phyloP scores from a whole-genome alignment of 108 stramenopile species.

The Chaetoceros tenuissimus region DNA sequence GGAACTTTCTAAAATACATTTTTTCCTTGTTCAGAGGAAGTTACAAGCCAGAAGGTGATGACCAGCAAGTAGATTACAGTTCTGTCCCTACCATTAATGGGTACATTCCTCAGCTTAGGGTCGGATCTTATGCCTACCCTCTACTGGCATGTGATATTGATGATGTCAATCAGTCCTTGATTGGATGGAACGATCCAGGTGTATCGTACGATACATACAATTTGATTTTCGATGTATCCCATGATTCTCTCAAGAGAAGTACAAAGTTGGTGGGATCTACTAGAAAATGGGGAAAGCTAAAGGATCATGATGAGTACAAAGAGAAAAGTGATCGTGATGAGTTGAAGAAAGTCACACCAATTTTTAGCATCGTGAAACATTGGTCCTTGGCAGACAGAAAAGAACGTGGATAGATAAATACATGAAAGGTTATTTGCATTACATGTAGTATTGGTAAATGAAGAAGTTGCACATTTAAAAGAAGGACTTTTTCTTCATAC shows the following conservation, averaged over 20 bases:
- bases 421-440: too few species aligned
- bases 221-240: constrained; percentile 63
- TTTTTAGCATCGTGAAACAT: constrained; percentile 55
- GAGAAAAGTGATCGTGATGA: not conserved
- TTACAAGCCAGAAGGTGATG: constrained; percentile 13
- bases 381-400: constrained; percentile 5
- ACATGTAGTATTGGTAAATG: too few species aligned
- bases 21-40: not conserved
- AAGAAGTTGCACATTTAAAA: too few species aligned
- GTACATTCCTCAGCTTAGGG: constrained; percentile 68
- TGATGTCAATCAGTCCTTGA: constrained; percentile 45
- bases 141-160: constrained; percentile 61
- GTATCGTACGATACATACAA: constrained; percentile 57
- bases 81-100: constrained; percentile 27
- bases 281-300: not conserved
- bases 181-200: constrained; percentile 70
- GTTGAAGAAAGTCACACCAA: constrained; percentile 9
- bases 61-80: constrained; percentile 63
- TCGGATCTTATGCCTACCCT: constrained; percentile 54
- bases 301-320: constrained; percentile 6
- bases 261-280: not conserved
- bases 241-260: constrained; percentile 21
- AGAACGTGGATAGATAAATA: too few species aligned
- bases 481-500: constrained; percentile 24
- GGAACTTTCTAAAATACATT: not conserved